Percentiles rank a stretch among this genome's conserved stretches.
phyloP scores from a whole-genome alignment of 345 rosid species.

The Melaleuca alternifolia region DNA sequence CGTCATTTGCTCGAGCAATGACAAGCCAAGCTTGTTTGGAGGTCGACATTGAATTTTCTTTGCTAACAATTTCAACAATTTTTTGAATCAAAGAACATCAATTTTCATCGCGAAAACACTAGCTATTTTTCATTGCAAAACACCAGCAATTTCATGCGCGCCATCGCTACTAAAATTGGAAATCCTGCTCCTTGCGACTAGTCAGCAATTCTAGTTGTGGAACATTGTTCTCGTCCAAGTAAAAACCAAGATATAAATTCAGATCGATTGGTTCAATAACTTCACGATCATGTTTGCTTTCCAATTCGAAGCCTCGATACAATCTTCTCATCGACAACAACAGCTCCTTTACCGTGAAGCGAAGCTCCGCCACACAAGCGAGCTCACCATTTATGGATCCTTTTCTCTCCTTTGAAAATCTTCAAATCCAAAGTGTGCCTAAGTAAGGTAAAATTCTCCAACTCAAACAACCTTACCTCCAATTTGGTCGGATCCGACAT shows the following conservation, averaged over 20 bases:
- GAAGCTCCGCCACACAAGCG: background rate
- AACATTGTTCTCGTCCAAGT: background rate
- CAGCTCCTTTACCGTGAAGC: too few relatives aligned
- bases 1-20: too few relatives aligned
- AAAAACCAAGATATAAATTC: background rate
- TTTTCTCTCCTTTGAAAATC: background rate
- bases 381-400: background rate
- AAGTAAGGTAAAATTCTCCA: background rate
- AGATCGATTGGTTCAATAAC: background rate
- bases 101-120: background rate
- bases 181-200: too few relatives aligned
- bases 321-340: background rate
- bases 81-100: background rate
- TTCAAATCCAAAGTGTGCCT: background rate
- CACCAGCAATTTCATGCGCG: background rate
- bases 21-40: background rate
- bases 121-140: background rate
- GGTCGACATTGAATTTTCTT: background rate
- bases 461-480: background rate
- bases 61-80: too few relatives aligned
- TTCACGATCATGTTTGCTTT: background rate
- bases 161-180: background rate
- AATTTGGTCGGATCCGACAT: background rate
- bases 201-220: background rate
- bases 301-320: background rate